A percentile compares a stretch with the other conserved stretches of the same genome.
phyloP scores from a whole-genome alignment of 1,139 yeast genomes.

The Arxiozyma heterogenica region DNA sequence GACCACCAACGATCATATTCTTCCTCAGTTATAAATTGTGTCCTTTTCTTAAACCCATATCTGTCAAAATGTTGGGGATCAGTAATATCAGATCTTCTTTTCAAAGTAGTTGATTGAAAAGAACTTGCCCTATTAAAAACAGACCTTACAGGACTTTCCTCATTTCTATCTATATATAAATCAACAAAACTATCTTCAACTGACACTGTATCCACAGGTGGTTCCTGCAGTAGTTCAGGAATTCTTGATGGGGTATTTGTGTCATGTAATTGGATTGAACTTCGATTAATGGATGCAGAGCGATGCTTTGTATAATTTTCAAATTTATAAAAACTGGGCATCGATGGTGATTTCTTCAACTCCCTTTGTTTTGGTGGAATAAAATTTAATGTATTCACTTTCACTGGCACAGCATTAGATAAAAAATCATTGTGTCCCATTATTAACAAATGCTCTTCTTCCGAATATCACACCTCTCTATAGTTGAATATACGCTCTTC shows the following conservation, averaged over 20 bases:
- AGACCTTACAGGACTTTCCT: not conserved
- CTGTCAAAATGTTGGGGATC: conserved; percentile 44
- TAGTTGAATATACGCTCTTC: not conserved
- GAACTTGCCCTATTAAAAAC: not conserved
- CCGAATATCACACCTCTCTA: not conserved
- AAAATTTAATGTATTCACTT: not conserved
- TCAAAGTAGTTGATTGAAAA: conserved; percentile 3
- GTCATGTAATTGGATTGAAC: not conserved
- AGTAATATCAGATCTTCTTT: conserved; percentile 4
- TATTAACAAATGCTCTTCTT: not conserved
- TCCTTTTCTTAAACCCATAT: conserved; percentile 74
- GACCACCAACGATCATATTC: conserved; percentile 70
- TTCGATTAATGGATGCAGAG: not conserved
- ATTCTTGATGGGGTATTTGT: not conserved
- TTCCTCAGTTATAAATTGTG: conserved; percentile 41
- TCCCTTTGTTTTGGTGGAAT: not conserved
- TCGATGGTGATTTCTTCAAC: conserved; percentile 4
- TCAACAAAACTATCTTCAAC: conserved; percentile 3
- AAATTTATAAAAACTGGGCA: conserved; percentile 3
- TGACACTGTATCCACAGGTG: not conserved
- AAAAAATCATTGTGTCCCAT: not conserved
- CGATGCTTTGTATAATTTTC: not conserved
- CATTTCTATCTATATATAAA: not conserved
- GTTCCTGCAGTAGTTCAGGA: not conserved
- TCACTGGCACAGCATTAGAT: not conserved